A percentile compares a stretch with the other conserved stretches of the same genome.
Evolutionary conservation across 2,329 filamentous ascomycete species (phyloP).

Genomic region (Cytospora piceae): DNA sequence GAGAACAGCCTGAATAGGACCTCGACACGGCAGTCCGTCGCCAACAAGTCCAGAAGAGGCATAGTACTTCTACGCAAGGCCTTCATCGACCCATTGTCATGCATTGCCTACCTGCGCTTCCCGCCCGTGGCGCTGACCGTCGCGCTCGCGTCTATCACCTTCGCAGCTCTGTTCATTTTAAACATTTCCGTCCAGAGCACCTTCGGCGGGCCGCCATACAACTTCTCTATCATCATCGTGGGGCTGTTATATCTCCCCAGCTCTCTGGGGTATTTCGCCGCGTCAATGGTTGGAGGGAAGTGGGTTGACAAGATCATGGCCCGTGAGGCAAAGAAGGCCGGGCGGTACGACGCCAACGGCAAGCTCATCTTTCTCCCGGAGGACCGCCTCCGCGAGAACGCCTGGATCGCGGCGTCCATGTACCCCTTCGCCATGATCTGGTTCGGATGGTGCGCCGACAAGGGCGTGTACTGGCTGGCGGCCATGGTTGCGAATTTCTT

Average conservation of each 20-base stretch:
- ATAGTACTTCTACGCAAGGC: conserved; percentile 59
- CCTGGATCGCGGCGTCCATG: conserved; percentile 71
- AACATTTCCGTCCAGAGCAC: conserved; percentile 77
- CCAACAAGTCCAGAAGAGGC: conserved; percentile 57
- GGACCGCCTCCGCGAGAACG: conserved; percentile 82
- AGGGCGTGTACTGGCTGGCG: conserved; percentile 48
- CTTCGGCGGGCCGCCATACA: conserved; percentile 70
- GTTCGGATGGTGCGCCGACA: conserved; percentile 72
- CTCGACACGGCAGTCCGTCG: conserved; percentile 65
- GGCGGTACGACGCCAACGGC: conserved; percentile 68
- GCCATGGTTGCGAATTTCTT: conserved; percentile 69
- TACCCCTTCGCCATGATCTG: conserved; percentile 70
- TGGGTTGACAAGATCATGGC: conserved; percentile 86
- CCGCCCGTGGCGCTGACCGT: conserved; percentile 75
- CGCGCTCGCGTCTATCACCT: conserved; percentile 74
- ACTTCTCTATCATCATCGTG: conserved; percentile 68
- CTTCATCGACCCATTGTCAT: conserved; percentile 72
- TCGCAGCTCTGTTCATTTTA: conserved; percentile 74
- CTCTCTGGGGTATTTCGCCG: conserved; percentile 71
- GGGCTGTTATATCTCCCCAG: conserved; percentile 79
- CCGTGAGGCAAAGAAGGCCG: conserved; percentile 71
- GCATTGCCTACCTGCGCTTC: conserved; percentile 73
- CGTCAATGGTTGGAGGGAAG: conserved; percentile 69
- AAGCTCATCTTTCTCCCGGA: conserved; percentile 72
- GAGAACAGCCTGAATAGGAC: conserved; percentile 15